These are phyloP conservation scores for Scedosporium minutisporum DNA, from an alignment of 2,329 filamentous ascomycete species.

Conservation along the genomic window DNA sequence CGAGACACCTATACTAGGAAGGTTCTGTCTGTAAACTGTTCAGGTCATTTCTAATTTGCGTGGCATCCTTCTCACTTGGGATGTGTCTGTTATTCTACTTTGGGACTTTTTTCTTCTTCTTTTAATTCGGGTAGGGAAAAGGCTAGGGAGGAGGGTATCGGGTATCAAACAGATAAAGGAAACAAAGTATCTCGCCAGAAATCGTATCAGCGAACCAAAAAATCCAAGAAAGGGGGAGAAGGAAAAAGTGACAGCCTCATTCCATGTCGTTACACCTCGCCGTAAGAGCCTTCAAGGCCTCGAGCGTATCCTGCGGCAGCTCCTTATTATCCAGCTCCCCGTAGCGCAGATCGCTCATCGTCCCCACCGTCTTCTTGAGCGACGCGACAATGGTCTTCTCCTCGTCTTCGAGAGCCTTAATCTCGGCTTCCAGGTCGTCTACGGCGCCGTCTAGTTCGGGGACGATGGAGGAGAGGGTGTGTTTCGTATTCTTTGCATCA, in stretches of 20 bases:
- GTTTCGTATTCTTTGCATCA: slow-evolving; percentile 37
- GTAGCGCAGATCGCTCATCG: slow-evolving; percentile 73
- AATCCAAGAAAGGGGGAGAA: no score
- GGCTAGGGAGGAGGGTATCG: background rate
- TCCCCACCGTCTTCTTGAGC: slow-evolving; percentile 57
- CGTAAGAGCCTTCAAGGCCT: slow-evolving; percentile 49
- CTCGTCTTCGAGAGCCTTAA: slow-evolving; percentile 55
- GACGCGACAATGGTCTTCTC: slow-evolving; percentile 49
- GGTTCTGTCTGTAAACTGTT: background rate
- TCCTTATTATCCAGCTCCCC: slow-evolving; percentile 60
- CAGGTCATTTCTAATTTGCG: background rate
- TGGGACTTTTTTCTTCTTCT: slow-evolving; percentile 5
- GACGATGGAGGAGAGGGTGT: slow-evolving; percentile 56
- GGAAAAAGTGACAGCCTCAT: background rate
- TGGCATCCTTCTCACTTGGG: slow-evolving; percentile 7
- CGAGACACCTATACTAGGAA: no score
- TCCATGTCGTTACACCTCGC: slow-evolving; percentile 5
- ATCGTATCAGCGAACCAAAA: no score
- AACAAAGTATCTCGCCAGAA: background rate
- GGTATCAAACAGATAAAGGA: background rate
- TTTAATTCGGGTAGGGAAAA: background rate
- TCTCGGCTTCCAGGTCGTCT: slow-evolving; percentile 56
- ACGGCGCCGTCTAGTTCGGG: slow-evolving; percentile 60
- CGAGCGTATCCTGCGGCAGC: slow-evolving; percentile 56
- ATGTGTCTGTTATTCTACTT: slow-evolving; percentile 7